Conservation (phyloP, 768 basidiomycete species). For the Russula olivacea region DNA sequence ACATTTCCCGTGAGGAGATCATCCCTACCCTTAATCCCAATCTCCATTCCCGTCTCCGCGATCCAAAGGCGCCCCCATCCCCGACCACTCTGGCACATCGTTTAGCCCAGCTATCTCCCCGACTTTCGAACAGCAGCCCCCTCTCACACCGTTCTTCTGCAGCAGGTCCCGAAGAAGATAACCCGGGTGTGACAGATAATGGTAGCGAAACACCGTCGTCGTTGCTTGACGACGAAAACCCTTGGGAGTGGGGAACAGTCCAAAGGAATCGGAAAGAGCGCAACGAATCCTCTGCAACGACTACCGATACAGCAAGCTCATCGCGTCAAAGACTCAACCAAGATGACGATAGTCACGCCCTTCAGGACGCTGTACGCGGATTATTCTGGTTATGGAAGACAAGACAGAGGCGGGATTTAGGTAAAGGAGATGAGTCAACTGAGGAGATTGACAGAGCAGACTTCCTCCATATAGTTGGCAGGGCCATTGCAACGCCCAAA, state of each 20-base stretch:
- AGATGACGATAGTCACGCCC: conserved; percentile 1
- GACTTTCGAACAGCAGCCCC: conserved; percentile 7
- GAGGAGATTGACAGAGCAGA: conserved; percentile 14
- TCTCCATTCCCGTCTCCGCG: conserved; percentile 20
- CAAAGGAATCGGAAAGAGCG: not conserved
- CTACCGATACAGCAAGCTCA: not conserved
- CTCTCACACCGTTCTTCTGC: not conserved
- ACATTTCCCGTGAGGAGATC: conserved; percentile 23
- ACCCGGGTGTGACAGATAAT: conserved; percentile 13
- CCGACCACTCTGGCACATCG: conserved; percentile 29
- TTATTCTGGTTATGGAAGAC: conserved; percentile 17
- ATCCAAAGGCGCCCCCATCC: conserved; percentile 31
- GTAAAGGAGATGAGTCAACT: not conserved
- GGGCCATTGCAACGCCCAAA: conserved; percentile 6
- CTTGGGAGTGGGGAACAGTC: not conserved
- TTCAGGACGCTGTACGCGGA: conserved; percentile 17
- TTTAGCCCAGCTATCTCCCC: conserved; percentile 30
- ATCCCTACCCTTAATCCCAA: conserved; percentile 25
- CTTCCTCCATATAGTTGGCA: conserved; percentile 17
- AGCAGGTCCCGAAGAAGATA: conserved; percentile 9
- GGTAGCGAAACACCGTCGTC: conserved; percentile 14
- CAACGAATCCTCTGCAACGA: not conserved
- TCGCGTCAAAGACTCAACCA: not conserved
- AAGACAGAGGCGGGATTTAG: not conserved
- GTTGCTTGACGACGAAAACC: not conserved